phyloP scores from a whole-genome alignment of 495 filamentous ascomycete genomes.

The Penicillium crystallinum region DNA sequence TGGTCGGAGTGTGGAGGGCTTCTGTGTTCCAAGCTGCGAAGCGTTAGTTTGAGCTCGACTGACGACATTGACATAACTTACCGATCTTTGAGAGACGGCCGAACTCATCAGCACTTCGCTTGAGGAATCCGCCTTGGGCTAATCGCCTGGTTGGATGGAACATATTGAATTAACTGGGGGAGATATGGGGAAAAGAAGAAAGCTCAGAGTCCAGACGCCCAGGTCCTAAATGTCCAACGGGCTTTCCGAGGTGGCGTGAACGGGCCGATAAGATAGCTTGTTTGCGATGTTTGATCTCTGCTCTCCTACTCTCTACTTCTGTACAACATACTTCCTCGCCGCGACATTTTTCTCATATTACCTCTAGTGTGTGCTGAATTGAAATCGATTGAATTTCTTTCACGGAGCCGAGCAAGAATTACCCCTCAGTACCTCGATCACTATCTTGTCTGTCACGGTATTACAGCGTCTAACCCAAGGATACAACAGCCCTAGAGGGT shows the following conservation, averaged over 20 bases:
- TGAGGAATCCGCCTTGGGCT: slow-evolving; percentile 51
- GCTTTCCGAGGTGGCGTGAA: slow-evolving; percentile 8
- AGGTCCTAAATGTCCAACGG: not conserved
- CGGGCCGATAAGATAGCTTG: slow-evolving; percentile 1
- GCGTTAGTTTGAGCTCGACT: slow-evolving; percentile 3
- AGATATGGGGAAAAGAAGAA: not conserved
- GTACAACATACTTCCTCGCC: too few species aligned
- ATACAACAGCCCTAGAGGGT: too few species aligned
- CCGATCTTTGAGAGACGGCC: slow-evolving; percentile 54
- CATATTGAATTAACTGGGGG: slow-evolving; percentile 26
- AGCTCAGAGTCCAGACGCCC: not conserved
- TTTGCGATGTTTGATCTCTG: not conserved
- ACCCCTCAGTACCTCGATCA: too few species aligned
- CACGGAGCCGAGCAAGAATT: too few species aligned
- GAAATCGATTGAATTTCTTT: too few species aligned
- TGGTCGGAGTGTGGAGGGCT: slow-evolving; percentile 42
- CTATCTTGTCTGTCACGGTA: too few species aligned
- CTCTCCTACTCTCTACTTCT: not conserved
- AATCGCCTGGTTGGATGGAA: slow-evolving; percentile 43
- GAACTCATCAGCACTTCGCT: slow-evolving; percentile 60
- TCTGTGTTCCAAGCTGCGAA: slow-evolving; percentile 46
- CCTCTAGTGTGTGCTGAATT: too few species aligned
- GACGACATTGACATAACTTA: slow-evolving; percentile 24
- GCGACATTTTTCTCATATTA: too few species aligned
- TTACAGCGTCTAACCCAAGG: too few species aligned